Evolutionary conservation across 2,329 filamentous ascomycete genomes (phyloP).

Genomic region (Diaporthe batatas): DNA sequence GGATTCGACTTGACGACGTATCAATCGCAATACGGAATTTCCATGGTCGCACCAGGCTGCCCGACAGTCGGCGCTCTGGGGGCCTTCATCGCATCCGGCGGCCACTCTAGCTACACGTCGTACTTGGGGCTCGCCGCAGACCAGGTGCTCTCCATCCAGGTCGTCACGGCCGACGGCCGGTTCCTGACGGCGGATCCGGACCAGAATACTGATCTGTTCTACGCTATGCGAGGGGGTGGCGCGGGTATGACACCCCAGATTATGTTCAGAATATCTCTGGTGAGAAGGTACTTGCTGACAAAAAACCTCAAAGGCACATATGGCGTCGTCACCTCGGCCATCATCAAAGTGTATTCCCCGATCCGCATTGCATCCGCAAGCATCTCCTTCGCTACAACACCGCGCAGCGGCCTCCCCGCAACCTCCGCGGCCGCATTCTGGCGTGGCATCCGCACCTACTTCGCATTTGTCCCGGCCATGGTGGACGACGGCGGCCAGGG

Average conservation of each 20-base stretch:
- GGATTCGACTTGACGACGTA: constrained; percentile 51
- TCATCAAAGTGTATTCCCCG: constrained; percentile 14
- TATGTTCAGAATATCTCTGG: not conserved
- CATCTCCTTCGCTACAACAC: constrained; percentile 19
- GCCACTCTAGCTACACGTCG: constrained; percentile 61
- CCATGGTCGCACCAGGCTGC: constrained; percentile 56
- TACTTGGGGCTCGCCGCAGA: constrained; percentile 65
- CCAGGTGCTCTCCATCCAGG: constrained; percentile 55
- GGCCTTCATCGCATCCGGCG: constrained; percentile 65
- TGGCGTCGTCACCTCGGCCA: constrained; percentile 28
- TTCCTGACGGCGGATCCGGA: constrained; percentile 50
- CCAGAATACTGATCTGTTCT: constrained; percentile 58
- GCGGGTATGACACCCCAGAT: constrained; percentile 40
- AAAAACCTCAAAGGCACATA: constrained; percentile 13
- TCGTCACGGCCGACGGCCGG: constrained; percentile 54
- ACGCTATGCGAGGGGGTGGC: constrained; percentile 58
- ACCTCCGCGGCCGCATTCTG: constrained; percentile 45
- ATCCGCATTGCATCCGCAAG: constrained; percentile 10
- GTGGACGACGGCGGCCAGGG: constrained; percentile 53
- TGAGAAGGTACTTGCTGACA: not conserved
- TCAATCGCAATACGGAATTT: constrained; percentile 49
- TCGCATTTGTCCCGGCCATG: constrained; percentile 51
- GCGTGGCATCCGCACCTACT: constrained; percentile 52
- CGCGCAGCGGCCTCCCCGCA: constrained; percentile 10
- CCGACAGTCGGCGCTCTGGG: constrained; percentile 56